These are phyloP conservation scores for Fonsecaea multimorphosa DNA, from an alignment of 2,329 filamentous ascomycete species.

Conservation along the genomic window DNA sequence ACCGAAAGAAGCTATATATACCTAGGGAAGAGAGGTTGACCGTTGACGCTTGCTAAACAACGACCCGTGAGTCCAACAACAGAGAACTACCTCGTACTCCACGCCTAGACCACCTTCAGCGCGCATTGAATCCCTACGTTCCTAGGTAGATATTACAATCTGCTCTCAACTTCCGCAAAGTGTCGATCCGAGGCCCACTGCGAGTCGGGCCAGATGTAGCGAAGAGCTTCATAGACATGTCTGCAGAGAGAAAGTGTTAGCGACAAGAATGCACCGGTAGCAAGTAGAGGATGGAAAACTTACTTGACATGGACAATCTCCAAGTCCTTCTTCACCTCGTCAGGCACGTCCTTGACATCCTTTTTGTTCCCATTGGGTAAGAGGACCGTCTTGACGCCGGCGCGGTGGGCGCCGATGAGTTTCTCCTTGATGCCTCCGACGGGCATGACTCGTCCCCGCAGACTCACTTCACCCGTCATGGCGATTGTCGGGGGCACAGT, in stretches of 20 bases:
- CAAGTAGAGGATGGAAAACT: no score
- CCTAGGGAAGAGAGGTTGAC: neutral
- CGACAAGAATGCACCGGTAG: no score
- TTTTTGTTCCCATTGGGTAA: constrained; percentile 88
- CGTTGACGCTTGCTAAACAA: neutral
- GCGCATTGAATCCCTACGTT: constrained; percentile 6
- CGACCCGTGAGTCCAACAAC: neutral
- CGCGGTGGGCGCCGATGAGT: constrained; percentile 88
- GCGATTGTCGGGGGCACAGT: constrained; percentile 88
- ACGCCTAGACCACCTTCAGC: neutral
- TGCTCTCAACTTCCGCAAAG: constrained; percentile 75
- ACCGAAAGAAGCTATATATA: neutral
- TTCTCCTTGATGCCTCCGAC: constrained; percentile 99
- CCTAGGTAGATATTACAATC: no score
- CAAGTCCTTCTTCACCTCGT: constrained; percentile 84
- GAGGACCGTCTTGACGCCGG: constrained; percentile 92
- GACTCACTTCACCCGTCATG: constrained; percentile 84
- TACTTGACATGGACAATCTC: constrained; percentile 90
- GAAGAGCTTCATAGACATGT: constrained; percentile 93
- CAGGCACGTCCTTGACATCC: constrained; percentile 86
- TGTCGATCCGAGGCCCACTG: constrained; percentile 79
- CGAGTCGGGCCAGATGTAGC: constrained; percentile 87
- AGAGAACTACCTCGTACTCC: neutral
- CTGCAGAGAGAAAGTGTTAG: constrained; percentile 50
- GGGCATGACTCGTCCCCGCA: constrained; percentile 87